Evolutionary conservation across 1,284 basidiomycete genomes (phyloP), one percentile per base, ranked within the genome.

Genomic region (Ceratobasidium sp.): DNA sequence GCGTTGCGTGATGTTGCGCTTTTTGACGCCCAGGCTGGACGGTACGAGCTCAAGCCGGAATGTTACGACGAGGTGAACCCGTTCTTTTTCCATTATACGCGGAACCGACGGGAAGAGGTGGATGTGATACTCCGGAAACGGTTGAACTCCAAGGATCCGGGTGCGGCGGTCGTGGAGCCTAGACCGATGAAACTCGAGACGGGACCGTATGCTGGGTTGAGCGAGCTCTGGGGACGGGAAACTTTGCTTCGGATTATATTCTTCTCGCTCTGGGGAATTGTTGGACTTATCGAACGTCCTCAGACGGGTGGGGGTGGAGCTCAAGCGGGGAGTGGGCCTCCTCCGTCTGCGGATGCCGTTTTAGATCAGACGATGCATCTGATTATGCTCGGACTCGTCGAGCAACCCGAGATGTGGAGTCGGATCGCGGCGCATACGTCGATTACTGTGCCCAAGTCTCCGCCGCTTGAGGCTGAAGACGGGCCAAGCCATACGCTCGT

Each of bases 91-190:
- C 96, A 99, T 83, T 99, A 98, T 85, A 94, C 95, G 13, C 90
- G 97, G 44, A 99, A 99, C 85, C 94, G 96, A 83, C 91, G 96
- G 59, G 96, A 98, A 82, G 95, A 97, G 83, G 97, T 96, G n/a
- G 96, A 97, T 81, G 90, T 89, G 46, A 89, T 94, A 6, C 86
- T 99, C 61, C 88, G 91, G 69, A 89, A 89, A 71, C 88, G 94
- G 65, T 83, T 93, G 69, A 91, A 91, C 87, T 92, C 91, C 86
- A 90, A 89, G 83, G 90, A 90, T 9, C 85, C 89, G 33, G 82
- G 85, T 15, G 91, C 94, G 70, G 92, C 94, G 0, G 91, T 97
- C 23, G 87, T 96, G 77, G 87, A 93, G 2, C 96, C 96, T 0
- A 90, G 88, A 77, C 88, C 90, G 0, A 88, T 96, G 66, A 87